These are phyloP conservation scores for Apiotrichum gracile DNA, from an alignment of 1,284 basidiomycete species.

Conservation along the genomic window DNA sequence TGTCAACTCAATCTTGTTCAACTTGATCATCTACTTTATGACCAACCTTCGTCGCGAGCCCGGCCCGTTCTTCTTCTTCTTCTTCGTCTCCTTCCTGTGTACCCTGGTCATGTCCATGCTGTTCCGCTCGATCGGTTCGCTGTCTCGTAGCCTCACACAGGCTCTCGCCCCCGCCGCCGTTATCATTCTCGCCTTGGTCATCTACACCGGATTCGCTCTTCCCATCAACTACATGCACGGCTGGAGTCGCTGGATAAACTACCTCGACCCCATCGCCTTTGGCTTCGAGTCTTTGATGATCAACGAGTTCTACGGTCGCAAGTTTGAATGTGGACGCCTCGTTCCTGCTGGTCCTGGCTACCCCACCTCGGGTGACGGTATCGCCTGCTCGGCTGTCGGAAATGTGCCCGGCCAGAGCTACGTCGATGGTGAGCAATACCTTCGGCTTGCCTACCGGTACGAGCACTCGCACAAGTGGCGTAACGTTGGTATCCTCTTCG, in stretches of 20 bases:
- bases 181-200: conserved; percentile 49
- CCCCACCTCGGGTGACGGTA: conserved; percentile 27
- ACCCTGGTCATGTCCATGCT: conserved; percentile 51
- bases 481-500: conserved; percentile 54
- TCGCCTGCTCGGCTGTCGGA: conserved; percentile 49
- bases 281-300: conserved; percentile 49
- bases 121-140: conserved; percentile 51
- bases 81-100: conserved; percentile 44
- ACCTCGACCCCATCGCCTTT: conserved; percentile 49
- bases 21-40: conserved; percentile 49
- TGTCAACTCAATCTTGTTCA: conserved; percentile 42
- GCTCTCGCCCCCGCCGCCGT: conserved; percentile 50
- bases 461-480: conserved; percentile 60
- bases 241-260: conserved; percentile 52
- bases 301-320: conserved; percentile 50
- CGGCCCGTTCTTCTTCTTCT: conserved; percentile 45
- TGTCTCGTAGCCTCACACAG: conserved; percentile 42
- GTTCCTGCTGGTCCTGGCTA: conserved; percentile 47
- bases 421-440: conserved; percentile 54
- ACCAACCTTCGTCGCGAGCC: conserved; percentile 46
- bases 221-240: conserved; percentile 45
- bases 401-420: conserved; percentile 36
- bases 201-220: conserved; percentile 51
- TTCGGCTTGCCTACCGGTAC: conserved; percentile 60
- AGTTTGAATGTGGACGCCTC: conserved; percentile 41